Percentiles rank a stretch among this genome's conserved stretches.
These are phyloP conservation scores for Dittrichia graveolens DNA, from an alignment of 129 eudicot species.

Conservation along the genomic window DNA sequence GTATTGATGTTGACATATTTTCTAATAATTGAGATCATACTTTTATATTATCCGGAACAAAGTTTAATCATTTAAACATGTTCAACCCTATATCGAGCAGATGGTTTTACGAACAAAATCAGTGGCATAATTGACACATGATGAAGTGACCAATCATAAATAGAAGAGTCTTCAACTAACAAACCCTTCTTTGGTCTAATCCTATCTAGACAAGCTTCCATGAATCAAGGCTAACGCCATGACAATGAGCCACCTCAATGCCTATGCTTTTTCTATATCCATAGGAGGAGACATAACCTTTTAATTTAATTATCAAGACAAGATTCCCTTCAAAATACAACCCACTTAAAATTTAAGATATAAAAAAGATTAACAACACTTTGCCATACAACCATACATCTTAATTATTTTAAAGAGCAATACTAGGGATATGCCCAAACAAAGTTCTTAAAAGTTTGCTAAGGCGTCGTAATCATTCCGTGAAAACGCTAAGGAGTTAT, in stretches of 20 bases:
- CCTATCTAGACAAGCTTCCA: slow-evolving; percentile 42
- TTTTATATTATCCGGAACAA: background rate
- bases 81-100: background rate
- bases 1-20: too few species aligned
- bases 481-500: too few species aligned
- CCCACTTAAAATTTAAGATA: too few species aligned
- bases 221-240: slow-evolving; percentile 38
- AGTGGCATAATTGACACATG: slow-evolving; percentile 32
- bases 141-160: slow-evolving; percentile 40
- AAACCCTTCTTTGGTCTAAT: slow-evolving; percentile 43
- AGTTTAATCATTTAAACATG: slow-evolving; percentile 1
- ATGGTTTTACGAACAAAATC: background rate
- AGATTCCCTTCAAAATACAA: slow-evolving; percentile 17
- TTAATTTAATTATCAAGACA: slow-evolving; percentile 32
- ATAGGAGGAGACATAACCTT: slow-evolving; percentile 38
- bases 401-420: slow-evolving; percentile 28
- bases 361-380: background rate
- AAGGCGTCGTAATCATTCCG: too few species aligned
- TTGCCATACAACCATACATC: slow-evolving; percentile 23
- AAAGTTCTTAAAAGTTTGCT: too few species aligned
- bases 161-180: slow-evolving; percentile 38
- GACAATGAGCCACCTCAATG: slow-evolving; percentile 56
- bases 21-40: too few species aligned
- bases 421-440: slow-evolving; percentile 37
- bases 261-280: slow-evolving; percentile 40